Conservation (phyloP, 306 rosid genomes). For the Malus asiatica region DNA sequence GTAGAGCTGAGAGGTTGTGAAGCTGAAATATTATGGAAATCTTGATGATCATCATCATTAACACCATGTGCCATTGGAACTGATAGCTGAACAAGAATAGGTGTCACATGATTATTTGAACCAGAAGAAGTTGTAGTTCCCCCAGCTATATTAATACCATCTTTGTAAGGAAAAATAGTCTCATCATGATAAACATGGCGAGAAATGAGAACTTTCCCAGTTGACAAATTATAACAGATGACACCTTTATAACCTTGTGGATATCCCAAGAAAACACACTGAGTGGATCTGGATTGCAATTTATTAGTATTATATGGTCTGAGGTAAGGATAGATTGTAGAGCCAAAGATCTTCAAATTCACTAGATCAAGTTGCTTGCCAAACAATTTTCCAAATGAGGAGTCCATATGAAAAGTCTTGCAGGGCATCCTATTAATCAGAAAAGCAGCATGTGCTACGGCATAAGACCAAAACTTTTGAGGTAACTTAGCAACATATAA, state of each 20-base stretch:
- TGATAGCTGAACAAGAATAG: too few species aligned
- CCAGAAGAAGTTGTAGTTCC: accelerated
- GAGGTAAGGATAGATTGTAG: neutral
- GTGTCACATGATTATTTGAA: too few species aligned
- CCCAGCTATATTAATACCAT: accelerated
- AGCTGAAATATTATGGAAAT: too few species aligned
- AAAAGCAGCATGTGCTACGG: neutral
- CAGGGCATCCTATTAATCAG: neutral
- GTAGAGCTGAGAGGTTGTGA: too few species aligned
- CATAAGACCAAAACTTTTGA: neutral
- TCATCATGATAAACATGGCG: neutral
- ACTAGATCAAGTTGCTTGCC: neutral
- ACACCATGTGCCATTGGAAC: too few species aligned
- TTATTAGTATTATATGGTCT: too few species aligned
- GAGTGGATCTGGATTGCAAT: neutral
- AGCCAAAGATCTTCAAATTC: too few species aligned
- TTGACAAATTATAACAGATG: neutral
- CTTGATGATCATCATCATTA: too few species aligned
- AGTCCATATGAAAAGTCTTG: too few species aligned
- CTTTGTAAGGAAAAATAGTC: too few species aligned
- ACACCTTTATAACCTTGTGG: neutral
- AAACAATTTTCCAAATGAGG: too few species aligned
- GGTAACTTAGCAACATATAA: neutral
- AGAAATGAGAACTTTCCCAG: neutral
- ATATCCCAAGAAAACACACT: too few species aligned